Conservation (phyloP, 1,284 basidiomycete genomes). For the Puccinia polysora region DNA sequence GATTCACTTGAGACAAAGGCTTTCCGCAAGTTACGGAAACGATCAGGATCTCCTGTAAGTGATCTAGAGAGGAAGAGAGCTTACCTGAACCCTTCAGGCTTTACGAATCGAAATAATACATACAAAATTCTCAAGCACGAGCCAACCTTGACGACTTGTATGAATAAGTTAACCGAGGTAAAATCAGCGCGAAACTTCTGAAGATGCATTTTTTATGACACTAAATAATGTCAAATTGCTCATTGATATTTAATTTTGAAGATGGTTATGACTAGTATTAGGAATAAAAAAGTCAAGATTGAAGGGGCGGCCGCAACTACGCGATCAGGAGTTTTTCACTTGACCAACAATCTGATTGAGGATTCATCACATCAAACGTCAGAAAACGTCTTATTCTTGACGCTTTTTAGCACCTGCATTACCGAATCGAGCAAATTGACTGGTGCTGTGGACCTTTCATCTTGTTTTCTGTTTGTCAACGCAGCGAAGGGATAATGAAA, state of each 20-base stretch:
- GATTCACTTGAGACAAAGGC: too few relatives aligned
- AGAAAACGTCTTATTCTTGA: not conserved
- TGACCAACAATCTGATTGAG: not conserved
- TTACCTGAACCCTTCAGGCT: not conserved
- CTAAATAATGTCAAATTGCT: too few relatives aligned
- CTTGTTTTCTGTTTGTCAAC: not conserved
- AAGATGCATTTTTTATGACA: too few relatives aligned
- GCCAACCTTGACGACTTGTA: not conserved
- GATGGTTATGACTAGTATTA: conserved; percentile 11
- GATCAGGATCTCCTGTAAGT: too few relatives aligned
- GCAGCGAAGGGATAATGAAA: conserved; percentile 5
- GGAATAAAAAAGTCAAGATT: conserved; percentile 7
- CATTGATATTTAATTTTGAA: not conserved
- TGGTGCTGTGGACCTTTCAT: too few relatives aligned
- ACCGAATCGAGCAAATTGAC: not conserved
- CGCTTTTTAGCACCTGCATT: not conserved
- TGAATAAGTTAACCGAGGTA: conserved; percentile 23
- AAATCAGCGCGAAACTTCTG: too few relatives aligned
- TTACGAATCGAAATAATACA: not conserved
- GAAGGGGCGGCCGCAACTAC: not conserved
- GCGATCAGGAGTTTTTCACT: not conserved
- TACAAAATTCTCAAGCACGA: not conserved
- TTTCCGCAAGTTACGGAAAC: too few relatives aligned
- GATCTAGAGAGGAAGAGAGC: not conserved
- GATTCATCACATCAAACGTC: not conserved